Percentiles rank a stretch among this genome's conserved stretches.
phyloP scores from a whole-genome alignment of 805 yeast genomes.

The Lipomyces japonicus region DNA sequence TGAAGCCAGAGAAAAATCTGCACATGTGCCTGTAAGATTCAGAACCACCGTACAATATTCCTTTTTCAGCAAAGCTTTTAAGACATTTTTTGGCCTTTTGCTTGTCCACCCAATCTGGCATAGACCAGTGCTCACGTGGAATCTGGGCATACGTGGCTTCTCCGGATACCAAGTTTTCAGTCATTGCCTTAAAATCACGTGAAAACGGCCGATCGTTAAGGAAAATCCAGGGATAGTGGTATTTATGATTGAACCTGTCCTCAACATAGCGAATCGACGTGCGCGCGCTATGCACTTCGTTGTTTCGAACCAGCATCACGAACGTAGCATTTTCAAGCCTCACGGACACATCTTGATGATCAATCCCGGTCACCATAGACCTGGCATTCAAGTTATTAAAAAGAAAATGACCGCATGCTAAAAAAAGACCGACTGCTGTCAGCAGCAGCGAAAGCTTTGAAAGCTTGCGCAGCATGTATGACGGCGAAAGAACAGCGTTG shows the following conservation, averaged over 20 bases:
- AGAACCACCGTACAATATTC: slow-evolving; percentile 55
- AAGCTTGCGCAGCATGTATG: no score
- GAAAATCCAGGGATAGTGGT: slow-evolving; percentile 75
- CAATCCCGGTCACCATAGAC: no score
- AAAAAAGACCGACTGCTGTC: no score
- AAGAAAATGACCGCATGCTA: no score
- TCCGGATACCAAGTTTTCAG: slow-evolving; percentile 56
- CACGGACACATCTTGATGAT: no score
- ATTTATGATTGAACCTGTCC: slow-evolving; percentile 59
- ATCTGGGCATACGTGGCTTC: slow-evolving; percentile 58
- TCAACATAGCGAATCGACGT: slow-evolving; percentile 59
- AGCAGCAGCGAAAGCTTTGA: no score
- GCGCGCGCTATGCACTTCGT: slow-evolving; percentile 55
- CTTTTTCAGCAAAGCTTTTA: slow-evolving; percentile 42
- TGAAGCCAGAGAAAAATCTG: slow-evolving; percentile 72
- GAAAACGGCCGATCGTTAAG: slow-evolving; percentile 64
- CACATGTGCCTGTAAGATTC: slow-evolving; percentile 76
- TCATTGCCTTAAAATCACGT: slow-evolving; percentile 50
- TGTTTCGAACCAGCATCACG: slow-evolving; percentile 66
- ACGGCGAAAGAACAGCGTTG: no score
- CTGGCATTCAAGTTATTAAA: no score
- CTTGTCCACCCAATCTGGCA: slow-evolving; percentile 51
- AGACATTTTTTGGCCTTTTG: slow-evolving; percentile 48
- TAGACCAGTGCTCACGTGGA: slow-evolving; percentile 59
- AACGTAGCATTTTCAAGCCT: slow-evolving; percentile 52